A percentile compares a stretch with the other conserved stretches of the same genome.
phyloP scores from a whole-genome alignment of 306 rosid species.

The Acacia acuminata region DNA sequence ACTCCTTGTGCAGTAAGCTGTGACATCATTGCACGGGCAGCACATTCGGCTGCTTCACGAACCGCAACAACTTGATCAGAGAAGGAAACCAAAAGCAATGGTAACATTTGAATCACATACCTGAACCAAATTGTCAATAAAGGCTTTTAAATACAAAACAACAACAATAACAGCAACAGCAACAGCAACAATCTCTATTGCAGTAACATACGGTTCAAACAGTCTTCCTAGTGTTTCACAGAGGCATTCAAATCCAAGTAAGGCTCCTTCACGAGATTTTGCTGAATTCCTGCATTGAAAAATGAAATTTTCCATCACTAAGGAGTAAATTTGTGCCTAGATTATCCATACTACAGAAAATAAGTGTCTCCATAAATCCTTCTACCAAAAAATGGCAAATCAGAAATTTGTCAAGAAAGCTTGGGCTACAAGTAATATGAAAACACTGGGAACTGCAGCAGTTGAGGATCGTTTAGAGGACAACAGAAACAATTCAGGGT shows the following conservation, averaged over 20 bases:
- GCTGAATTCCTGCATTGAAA: constrained; percentile 80
- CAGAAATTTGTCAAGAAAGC: not conserved
- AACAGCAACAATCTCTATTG: constrained; percentile 3
- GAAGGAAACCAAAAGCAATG: constrained; percentile 89
- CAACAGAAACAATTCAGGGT: not conserved
- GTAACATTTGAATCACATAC: constrained; percentile 94
- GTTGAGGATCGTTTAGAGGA: not conserved
- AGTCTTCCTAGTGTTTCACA: constrained; percentile 92
- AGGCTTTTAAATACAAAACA: constrained; percentile 17
- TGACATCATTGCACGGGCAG: constrained; percentile 99
- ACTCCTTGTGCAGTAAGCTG: constrained; percentile 96
- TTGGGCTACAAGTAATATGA: not conserved
- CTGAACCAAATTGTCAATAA: constrained; percentile 44
- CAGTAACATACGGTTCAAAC: constrained; percentile 82
- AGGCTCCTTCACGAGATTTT: constrained; percentile 90
- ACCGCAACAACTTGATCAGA: constrained; percentile 98
- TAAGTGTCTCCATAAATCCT: not conserved
- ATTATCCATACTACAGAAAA: not conserved
- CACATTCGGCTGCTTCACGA: constrained; percentile 95
- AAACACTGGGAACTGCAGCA: not conserved
- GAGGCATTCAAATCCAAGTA: constrained; percentile 95
- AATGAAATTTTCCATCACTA: constrained; percentile 1
- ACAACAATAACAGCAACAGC: not conserved
- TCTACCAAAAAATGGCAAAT: not conserved
- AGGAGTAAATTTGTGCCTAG: not conserved